These are phyloP conservation scores for Emericellopsis cladophorae DNA, from an alignment of 2,329 filamentous ascomycete genomes.

Conservation along the genomic window DNA sequence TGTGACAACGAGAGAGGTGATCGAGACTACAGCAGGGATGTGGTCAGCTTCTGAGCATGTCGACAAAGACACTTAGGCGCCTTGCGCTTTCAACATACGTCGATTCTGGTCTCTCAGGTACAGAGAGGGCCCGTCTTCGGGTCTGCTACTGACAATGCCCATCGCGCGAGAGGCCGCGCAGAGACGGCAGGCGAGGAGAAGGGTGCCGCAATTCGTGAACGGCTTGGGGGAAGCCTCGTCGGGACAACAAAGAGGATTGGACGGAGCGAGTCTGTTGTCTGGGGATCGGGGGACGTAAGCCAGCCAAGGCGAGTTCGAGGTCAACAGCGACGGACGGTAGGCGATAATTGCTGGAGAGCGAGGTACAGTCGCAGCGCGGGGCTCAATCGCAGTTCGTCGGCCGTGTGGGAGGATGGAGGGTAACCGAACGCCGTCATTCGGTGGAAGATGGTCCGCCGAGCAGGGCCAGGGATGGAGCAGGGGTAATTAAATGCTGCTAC, in stretches of 20 bases:
- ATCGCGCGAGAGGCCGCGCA: constrained; percentile 39
- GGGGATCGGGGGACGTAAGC: too few relatives aligned
- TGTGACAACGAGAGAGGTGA: constrained; percentile 71
- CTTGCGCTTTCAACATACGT: constrained; percentile 43
- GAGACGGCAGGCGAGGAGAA: not conserved
- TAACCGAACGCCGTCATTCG: too few relatives aligned
- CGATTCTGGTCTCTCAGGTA: constrained; percentile 86
- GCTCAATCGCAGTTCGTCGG: not conserved
- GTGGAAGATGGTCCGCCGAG: too few relatives aligned
- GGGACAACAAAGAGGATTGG: too few relatives aligned
- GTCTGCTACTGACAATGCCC: constrained; percentile 84
- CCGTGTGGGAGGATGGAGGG: too few relatives aligned
- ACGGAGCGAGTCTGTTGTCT: too few relatives aligned
- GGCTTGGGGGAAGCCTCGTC: not conserved
- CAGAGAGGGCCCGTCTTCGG: constrained; percentile 68
- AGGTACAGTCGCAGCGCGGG: not conserved
- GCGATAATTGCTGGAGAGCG: not conserved
- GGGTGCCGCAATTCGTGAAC: not conserved
- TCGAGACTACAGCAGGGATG: constrained; percentile 51
- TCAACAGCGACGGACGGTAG: not conserved
- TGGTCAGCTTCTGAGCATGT: not conserved
- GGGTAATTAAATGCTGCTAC: too few relatives aligned
- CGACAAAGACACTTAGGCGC: constrained; percentile 2
- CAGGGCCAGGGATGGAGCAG: too few relatives aligned
- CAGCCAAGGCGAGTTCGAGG: too few relatives aligned